phyloP scores from a whole-genome alignment of 2,329 filamentous ascomycete genomes.

The Sarocladium strictum region DNA sequence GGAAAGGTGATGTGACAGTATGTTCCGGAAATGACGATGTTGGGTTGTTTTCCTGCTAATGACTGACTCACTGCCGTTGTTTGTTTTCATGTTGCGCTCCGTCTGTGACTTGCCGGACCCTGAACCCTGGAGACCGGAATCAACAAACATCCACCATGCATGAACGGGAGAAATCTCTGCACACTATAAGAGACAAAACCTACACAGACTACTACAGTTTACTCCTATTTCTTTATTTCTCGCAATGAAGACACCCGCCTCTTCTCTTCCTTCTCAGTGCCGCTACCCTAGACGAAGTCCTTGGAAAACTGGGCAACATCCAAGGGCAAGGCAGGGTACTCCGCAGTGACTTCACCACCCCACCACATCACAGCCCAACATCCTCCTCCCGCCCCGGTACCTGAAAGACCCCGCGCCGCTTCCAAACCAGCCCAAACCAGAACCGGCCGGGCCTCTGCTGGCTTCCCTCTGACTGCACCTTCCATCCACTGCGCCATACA shows the following conservation, averaged over 20 bases:
- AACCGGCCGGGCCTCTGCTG: background rate
- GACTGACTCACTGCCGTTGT: background rate
- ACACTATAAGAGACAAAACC: too few species aligned
- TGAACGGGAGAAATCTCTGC: too few species aligned
- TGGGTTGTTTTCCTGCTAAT: background rate
- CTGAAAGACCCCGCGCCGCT: constrained; percentile 8
- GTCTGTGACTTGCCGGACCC: background rate
- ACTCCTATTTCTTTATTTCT: too few species aligned
- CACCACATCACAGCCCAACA: constrained; percentile 6
- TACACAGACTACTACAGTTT: too few species aligned
- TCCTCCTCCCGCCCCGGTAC: constrained; percentile 8
- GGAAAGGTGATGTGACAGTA: too few species aligned
- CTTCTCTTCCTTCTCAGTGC: too few species aligned
- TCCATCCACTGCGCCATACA: too few species aligned
- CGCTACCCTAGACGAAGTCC: too few species aligned
- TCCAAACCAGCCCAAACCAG: background rate
- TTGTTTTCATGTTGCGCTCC: background rate
- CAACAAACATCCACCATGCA: background rate
- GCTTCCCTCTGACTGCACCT: background rate
- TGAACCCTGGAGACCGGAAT: background rate
- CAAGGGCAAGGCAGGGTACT: background rate
- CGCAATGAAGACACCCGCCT: too few species aligned
- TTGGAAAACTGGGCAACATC: too few species aligned
- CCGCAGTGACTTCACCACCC: constrained; percentile 10
- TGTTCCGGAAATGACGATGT: too few species aligned